Base-by-base conservation (phyloP, 208 protist genomes). In the Leishmania mexicana region DNA sequence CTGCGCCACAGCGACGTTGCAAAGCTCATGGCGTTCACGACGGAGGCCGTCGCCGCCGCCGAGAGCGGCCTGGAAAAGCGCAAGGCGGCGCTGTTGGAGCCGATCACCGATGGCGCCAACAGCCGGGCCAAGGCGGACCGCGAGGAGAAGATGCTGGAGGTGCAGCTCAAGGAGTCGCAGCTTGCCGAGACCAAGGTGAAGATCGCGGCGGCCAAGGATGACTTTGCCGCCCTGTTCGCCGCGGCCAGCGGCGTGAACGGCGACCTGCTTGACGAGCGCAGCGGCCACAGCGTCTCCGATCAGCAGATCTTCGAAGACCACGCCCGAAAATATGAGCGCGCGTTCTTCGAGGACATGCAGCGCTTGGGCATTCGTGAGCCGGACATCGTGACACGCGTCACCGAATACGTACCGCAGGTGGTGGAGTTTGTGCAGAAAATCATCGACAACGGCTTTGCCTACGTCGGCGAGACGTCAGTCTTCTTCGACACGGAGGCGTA, bases 361-460 rank as follows among this genome's bases (percentile, higher is more conserved):
- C 78, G 87, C 8, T 92, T 99, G 1, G 91, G 94, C 53, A 91
- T 99, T 38, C 85, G 89, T 31, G 86, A 89, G 78, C 98, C 99
- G 13, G 95, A 99, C 85, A 85, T 96, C 5, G 85, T 99, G n/a
- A 97, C 98, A 28, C 90, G 99, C 65, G 99, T 99, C 0, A 99
- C 97, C 21, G 99, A 99, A 83, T 99, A 99, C 87, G 96, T 99
- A 19, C 96, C 94, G 40, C 89, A 99, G 89, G 99, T 99, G 76
- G 89, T 99, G 54, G 81, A 76, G 1, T 99, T 96, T 79, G 92
- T 99, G 79, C 60, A 98, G 82, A 95, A 94, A 68, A 99, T 99
- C 71, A 98, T 99, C 47, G 93, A 92, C 28, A 99, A 99, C 85
- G 98, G 98, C 4, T 99, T 96, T 83, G 99, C 96, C 31, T 99